phyloP scores from a whole-genome alignment of 23 red algal species.

The Gracilaria caudata region DNA sequence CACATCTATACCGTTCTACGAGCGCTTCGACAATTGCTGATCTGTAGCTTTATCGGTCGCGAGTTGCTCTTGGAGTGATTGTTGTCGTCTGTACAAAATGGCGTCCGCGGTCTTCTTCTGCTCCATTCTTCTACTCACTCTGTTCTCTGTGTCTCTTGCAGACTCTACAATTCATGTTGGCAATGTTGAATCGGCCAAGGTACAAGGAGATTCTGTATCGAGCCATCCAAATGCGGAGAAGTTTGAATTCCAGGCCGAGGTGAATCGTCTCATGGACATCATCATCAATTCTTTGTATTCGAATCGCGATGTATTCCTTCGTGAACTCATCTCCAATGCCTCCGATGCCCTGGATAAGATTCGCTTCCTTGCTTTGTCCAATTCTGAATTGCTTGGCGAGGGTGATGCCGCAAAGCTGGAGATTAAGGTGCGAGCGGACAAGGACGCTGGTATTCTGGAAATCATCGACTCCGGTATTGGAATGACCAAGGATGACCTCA shows the following conservation, averaged over 20 bases:
- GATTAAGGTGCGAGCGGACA: constrained; percentile 67
- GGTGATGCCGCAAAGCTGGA: constrained; percentile 60
- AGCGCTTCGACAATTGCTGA: not conserved
- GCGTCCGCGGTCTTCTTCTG: not conserved
- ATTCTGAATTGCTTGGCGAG: constrained; percentile 35
- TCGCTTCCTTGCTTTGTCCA: constrained; percentile 75
- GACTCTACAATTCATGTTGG: constrained; percentile 29
- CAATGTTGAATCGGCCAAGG: constrained; percentile 24
- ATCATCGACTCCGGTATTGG: constrained; percentile 87
- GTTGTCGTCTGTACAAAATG: not conserved
- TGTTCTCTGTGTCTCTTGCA: constrained; percentile 24
- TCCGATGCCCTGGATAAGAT: constrained; percentile 93
- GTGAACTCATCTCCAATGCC: constrained; percentile 96
- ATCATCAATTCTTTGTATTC: constrained; percentile 96
- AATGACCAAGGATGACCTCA: constrained; percentile 91
- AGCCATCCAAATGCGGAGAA: constrained; percentile 55
- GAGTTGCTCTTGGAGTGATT: not conserved
- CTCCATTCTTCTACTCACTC: not conserved
- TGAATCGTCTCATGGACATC: constrained; percentile 93
- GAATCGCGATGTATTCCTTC: constrained; percentile 89
- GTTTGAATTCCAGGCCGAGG: constrained; percentile 89
- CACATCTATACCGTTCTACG: not conserved
- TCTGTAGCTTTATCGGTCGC: not conserved
- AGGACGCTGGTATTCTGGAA: constrained; percentile 56
- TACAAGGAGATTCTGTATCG: not conserved